A percentile compares a stretch with the other conserved stretches of the same genome.
Conservation (phyloP, 331 rosid species). For the Rosa hybrid region DNA sequence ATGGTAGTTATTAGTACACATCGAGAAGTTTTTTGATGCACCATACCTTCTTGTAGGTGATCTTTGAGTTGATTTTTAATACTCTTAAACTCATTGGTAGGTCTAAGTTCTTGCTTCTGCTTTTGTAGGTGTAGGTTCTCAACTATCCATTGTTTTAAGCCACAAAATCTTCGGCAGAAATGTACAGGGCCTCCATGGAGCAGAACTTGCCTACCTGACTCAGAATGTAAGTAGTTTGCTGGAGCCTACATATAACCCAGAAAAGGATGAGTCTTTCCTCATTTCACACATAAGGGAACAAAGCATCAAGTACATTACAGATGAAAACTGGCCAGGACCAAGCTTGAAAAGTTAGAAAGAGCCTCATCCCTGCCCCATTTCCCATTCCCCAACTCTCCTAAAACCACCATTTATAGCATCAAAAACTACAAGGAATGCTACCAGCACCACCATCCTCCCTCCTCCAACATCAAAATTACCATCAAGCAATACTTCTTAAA, state of each 20-base stretch:
- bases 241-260: slow-evolving; percentile 41
- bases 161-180: slow-evolving; percentile 55
- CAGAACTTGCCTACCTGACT: slow-evolving; percentile 30
- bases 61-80: slow-evolving; percentile 35
- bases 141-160: slow-evolving; percentile 60
- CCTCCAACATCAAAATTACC: background rate
- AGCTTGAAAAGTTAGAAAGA: background rate
- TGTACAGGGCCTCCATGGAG: slow-evolving; percentile 41
- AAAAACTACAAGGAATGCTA: background rate
- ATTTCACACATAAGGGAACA: background rate
- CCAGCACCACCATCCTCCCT: background rate
- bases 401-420: background rate
- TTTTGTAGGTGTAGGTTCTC: slow-evolving; percentile 41
- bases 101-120: slow-evolving; percentile 35
- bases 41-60: slow-evolving; percentile 41
- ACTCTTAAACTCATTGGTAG: slow-evolving; percentile 36
- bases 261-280: background rate
- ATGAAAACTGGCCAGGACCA: background rate
- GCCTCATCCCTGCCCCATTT: background rate
- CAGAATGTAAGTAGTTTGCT: slow-evolving; percentile 28
- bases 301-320: background rate
- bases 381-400: background rate
- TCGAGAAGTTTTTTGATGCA: slow-evolving; percentile 25
- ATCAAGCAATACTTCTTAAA: background rate
- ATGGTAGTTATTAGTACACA: slow-evolving; percentile 24